These are phyloP conservation scores for Centella asiatica DNA, from an alignment of 129 eudicot species.

Conservation along the genomic window DNA sequence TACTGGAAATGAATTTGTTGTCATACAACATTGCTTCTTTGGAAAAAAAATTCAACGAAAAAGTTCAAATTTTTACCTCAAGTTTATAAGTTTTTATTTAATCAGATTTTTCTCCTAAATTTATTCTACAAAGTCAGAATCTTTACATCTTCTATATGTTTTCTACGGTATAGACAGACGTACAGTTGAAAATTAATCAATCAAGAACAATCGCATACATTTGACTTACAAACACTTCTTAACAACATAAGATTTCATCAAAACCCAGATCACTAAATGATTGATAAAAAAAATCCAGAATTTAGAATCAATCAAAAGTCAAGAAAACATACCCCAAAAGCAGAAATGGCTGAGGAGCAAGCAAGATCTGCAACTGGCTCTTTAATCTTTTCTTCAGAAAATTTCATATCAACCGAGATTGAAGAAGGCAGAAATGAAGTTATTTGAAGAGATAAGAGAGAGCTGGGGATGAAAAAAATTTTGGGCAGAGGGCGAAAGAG, in stretches of 20 bases:
- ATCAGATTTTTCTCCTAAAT: too few species aligned
- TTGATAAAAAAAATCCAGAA: conserved; percentile 8
- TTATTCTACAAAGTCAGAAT: too few species aligned
- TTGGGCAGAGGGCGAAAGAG: background rate
- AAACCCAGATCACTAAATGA: background rate
- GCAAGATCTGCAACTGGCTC: conserved; percentile 28
- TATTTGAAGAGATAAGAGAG: background rate
- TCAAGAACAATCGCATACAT: too few species aligned
- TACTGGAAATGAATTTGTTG: too few species aligned
- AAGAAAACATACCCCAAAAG: conserved; percentile 11
- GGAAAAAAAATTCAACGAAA: too few species aligned
- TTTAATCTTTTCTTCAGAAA: background rate
- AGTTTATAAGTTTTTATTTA: too few species aligned
- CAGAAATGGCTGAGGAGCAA: conserved; percentile 24
- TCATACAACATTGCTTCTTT: too few species aligned
- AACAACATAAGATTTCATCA: background rate
- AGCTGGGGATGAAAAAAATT: conserved; percentile 5
- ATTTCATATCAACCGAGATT: background rate
- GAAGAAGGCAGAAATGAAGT: background rate
- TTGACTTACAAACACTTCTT: background rate
- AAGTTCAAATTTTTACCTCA: too few species aligned
- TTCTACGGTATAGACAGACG: too few species aligned
- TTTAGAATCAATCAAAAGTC: background rate
- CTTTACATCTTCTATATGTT: too few species aligned
- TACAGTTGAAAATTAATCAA: too few species aligned